Evolutionary conservation across 768 basidiomycete species (phyloP).

Genomic region (Mycena vitilis): DNA sequence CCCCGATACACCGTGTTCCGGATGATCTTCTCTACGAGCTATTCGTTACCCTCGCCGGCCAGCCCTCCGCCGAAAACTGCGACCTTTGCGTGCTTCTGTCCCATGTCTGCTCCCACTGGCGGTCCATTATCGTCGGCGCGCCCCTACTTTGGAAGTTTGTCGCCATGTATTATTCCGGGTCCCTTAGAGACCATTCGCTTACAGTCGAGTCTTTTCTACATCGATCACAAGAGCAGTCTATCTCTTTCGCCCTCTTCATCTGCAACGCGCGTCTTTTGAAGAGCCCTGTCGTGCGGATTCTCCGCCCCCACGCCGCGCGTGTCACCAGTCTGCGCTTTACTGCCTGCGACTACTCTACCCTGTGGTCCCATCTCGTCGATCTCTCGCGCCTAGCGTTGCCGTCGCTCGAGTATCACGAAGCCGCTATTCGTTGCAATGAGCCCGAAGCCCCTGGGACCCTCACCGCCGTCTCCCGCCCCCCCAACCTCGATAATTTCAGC

Average conservation of each 20-base stretch:
- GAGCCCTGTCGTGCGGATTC: not conserved
- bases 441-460: not conserved
- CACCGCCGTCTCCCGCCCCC: not conserved
- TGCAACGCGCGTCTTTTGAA: not conserved
- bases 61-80: slow-evolving; percentile 13
- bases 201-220: slow-evolving; percentile 21
- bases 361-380: not conserved
- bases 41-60: slow-evolving; percentile 22
- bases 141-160: slow-evolving; percentile 26
- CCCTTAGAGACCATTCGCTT: slow-evolving; percentile 4
- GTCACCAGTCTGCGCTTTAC: slow-evolving; percentile 9
- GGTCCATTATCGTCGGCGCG: slow-evolving; percentile 16
- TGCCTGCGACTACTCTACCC: not conserved
- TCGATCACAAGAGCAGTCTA: slow-evolving; percentile 20
- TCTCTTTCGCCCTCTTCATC: slow-evolving; percentile 11
- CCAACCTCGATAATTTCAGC: not conserved
- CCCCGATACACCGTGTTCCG: slow-evolving; percentile 10
- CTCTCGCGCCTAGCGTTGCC: slow-evolving; percentile 3
- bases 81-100: slow-evolving; percentile 16
- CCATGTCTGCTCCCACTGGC: slow-evolving; percentile 25
- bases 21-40: slow-evolving; percentile 26
- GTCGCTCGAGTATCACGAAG: slow-evolving; percentile 14
- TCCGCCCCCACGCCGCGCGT: slow-evolving; percentile 4
- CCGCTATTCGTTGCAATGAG: not conserved
- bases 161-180: slow-evolving; percentile 5